These are phyloP conservation scores for Diddensiella santjacobensis DNA, from an alignment of 805 yeast genomes.

Conservation along the genomic window DNA sequence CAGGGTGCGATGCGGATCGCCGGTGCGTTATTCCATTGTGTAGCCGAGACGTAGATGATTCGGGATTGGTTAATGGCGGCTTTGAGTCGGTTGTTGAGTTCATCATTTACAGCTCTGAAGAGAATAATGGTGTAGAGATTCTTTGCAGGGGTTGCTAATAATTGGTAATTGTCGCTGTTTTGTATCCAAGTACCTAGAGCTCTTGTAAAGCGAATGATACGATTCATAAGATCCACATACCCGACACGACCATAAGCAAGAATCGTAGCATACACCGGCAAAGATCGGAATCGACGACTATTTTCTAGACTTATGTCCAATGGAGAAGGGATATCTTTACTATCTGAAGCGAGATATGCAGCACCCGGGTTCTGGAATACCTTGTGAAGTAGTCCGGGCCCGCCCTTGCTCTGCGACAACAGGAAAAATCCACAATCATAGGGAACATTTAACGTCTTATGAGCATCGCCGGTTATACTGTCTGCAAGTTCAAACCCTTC, in stretches of 20 bases:
- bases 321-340: constrained; percentile 11
- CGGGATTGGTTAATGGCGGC: constrained; percentile 17
- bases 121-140: constrained; percentile 20
- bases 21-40: constrained; percentile 21
- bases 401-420: constrained; percentile 8
- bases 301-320: constrained; percentile 25
- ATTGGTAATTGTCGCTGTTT: constrained; percentile 16
- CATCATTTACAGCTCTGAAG: constrained; percentile 20
- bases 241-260: constrained; percentile 23
- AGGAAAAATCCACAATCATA: constrained; percentile 26
- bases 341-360: constrained; percentile 16
- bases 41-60: constrained; percentile 21
- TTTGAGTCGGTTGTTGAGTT: constrained; percentile 8
- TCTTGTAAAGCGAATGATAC: constrained; percentile 15
- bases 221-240: constrained; percentile 17
- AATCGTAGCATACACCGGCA: constrained; percentile 23
- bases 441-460: constrained; percentile 27
- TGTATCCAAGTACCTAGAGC: constrained; percentile 16
- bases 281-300: constrained; percentile 23
- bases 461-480: constrained; percentile 25
- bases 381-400: constrained; percentile 6
- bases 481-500: constrained; percentile 25
- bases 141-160: constrained; percentile 12
- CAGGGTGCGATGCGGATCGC: constrained; percentile 26
- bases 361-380: constrained; percentile 25